These are phyloP conservation scores for Exophiala lecanii-corni DNA, from an alignment of 2,329 filamentous ascomycete species.

Conservation along the genomic window DNA sequence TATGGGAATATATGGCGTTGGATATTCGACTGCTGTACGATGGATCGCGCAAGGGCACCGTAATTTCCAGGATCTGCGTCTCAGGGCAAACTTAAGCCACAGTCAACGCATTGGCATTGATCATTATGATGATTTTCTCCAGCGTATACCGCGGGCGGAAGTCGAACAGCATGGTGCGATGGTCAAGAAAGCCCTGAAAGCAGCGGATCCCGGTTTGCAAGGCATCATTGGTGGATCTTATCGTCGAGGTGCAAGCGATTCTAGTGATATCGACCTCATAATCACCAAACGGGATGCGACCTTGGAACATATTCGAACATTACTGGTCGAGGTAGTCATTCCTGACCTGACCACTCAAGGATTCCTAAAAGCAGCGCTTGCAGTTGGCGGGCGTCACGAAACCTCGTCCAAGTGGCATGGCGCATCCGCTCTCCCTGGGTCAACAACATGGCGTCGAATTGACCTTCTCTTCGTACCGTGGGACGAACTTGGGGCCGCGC, in stretches of 20 bases:
- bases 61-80: conserved; percentile 66
- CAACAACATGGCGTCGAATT: conserved; percentile 68
- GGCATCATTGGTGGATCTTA: conserved; percentile 80
- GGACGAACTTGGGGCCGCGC: conserved; percentile 71
- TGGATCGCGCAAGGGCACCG: conserved; percentile 74
- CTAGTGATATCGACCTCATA: conserved; percentile 80
- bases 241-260: conserved; percentile 68
- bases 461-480: conserved; percentile 81
- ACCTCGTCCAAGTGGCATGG: conserved; percentile 83
- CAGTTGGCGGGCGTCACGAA: conserved; percentile 44
- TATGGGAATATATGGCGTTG: conserved; percentile 74
- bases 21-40: conserved; percentile 61
- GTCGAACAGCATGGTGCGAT: conserved; percentile 64
- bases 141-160: conserved; percentile 72
- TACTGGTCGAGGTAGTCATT: conserved; percentile 62
- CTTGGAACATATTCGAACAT: conserved; percentile 53
- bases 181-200: conserved; percentile 56
- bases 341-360: conserved; percentile 52
- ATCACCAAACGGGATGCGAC: conserved; percentile 64
- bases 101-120: conserved; percentile 74
- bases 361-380: conserved; percentile 68
- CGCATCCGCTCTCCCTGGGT: conserved; percentile 64
- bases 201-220: conserved; percentile 61
- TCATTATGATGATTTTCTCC: conserved; percentile 73
- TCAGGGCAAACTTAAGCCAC: conserved; percentile 58